Evolutionary conservation across 2,329 filamentous ascomycete species (phyloP), one percentile per base, ranked within the genome.

Genomic region (Colletotrichum lini): DNA sequence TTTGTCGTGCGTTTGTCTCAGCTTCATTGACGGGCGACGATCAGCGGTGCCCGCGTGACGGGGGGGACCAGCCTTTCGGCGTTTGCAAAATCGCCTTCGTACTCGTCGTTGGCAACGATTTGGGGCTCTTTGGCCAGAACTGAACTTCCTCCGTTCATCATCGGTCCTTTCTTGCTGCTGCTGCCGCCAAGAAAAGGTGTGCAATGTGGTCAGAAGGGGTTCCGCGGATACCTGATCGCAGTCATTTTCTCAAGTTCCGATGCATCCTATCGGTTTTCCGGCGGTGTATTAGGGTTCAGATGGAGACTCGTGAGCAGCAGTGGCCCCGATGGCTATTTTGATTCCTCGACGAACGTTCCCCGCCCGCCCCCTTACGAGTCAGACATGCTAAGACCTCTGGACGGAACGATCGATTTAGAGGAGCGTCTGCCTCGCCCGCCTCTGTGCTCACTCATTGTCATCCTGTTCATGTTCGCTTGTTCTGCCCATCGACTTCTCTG

Each of bases 1-100:
- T 44, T 57, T 57, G 54, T 38, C 18, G 35, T 18, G 10, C n/a
- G 44, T 26, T 26, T 23, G 57, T 49, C 57, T 59, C 57, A 35
- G 45, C 57, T 49, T 49, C 57, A 60, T 38, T 59, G 57, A 49
- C 26, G 26, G 21, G 16, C 26, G 18, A 60, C 18, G 57, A 60
- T 60, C 26, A 18, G 10, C 26, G 26, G 26, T 13, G 26, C 26
- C 16, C 16, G 26, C 50, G 30, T 47, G 2, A 12, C 9, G 23
- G 23, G 23, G 23, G 23, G 23, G 23, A 26, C 26, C 26, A 4
- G 26, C 50, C 12, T 10, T 35, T 54, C 15, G 16, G 50, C 5
- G 15, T 12, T 12, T 35, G 50, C 8, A 8, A 16, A 4, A 13
- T 47, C 18, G 45, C 18, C 21, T 47, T 47, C 8, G 45, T 8